phyloP scores from a whole-genome alignment of 108 stramenopile genomes.

The Mayamaea pseudoterrestris region DNA sequence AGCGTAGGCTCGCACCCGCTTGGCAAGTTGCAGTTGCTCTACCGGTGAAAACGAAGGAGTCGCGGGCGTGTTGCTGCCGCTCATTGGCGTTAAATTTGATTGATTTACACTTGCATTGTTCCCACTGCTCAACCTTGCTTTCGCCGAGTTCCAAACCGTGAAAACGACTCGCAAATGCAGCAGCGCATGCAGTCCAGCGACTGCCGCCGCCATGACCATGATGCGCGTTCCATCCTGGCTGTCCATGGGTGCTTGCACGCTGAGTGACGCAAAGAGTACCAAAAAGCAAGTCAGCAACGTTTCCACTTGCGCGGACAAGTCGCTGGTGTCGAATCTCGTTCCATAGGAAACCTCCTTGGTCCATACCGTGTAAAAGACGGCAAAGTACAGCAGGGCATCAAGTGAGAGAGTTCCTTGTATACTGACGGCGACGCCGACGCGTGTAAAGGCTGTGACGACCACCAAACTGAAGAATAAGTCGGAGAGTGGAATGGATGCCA shows the following conservation, averaged over 20 bases:
- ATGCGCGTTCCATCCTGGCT: constrained; percentile 51
- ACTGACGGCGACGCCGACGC: constrained; percentile 58
- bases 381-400: constrained; percentile 55
- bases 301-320: constrained; percentile 51
- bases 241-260: constrained; percentile 32
- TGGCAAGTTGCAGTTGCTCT: constrained; percentile 15
- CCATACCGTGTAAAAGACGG: constrained; percentile 79
- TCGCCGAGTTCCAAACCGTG: no score
- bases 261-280: constrained; percentile 55
- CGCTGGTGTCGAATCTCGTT: constrained; percentile 72
- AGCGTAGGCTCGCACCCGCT: constrained; percentile 43
- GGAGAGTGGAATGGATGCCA: constrained; percentile 39
- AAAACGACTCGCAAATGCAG: constrained; percentile 48
- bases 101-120: no score
- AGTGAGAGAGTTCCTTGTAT: constrained; percentile 30
- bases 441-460: constrained; percentile 68
- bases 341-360: constrained; percentile 60
- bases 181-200: constrained; percentile 39
- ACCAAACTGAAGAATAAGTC: constrained; percentile 71
- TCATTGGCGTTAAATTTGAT: no score
- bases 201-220: constrained; percentile 60
- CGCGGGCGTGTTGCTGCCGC: neutral
- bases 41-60: no score
- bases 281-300: constrained; percentile 70
- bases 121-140: neutral